Base-by-base conservation (phyloP, 495 filamentous ascomycete species). In the Penicillium fimorum region DNA sequence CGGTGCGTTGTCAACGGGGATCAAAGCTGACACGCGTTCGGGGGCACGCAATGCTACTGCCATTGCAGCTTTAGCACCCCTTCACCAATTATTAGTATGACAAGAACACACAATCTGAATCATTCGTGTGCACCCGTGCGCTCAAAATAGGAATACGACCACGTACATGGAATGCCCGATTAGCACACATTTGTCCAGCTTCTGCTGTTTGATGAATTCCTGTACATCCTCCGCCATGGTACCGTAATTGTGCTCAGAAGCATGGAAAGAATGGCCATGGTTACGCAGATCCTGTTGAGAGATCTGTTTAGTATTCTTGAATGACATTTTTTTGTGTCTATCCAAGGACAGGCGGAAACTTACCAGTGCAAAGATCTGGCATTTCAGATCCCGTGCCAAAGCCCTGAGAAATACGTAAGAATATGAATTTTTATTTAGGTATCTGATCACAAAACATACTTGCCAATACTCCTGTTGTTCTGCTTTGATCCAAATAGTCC, bases 11-110 rank as follows among this genome's bases (percentile, higher is more conserved):
- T 98, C 94, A 5, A 97, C 91, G 5, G 91, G 77, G 18, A 98
- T 80, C 25, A 98, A 65, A 60, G 83, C 82, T 2, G 77, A 78
- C 35, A 96, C 76, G 0, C 85, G 75, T 12, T 81, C 69, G 0
- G 90, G 89, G 0, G 80, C 72, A 27, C 79, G 76, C 15, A 98
- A 82, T 30, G 91, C 88, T 33, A 97, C 79, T 0, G 89, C 80
- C 93, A 97, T 96, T 50, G 90, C 93, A 3, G 87, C 85, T 79
- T 98, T 98, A 37, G 94, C 94, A 49, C 95, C 95, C 89, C 89
- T 92, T 42, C 3, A 1, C 15, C 5, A 17, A 11, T 22, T 8
- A 35, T 46, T 45, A 47, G 46, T 20, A 33, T 18, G 9, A 32
- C 24, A 27, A 46, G 5, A 17, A 8, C 5, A 25, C 43, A 27